Conservation (phyloP, 2,329 filamentous ascomycete species). For the Truncatella angustata region DNA sequence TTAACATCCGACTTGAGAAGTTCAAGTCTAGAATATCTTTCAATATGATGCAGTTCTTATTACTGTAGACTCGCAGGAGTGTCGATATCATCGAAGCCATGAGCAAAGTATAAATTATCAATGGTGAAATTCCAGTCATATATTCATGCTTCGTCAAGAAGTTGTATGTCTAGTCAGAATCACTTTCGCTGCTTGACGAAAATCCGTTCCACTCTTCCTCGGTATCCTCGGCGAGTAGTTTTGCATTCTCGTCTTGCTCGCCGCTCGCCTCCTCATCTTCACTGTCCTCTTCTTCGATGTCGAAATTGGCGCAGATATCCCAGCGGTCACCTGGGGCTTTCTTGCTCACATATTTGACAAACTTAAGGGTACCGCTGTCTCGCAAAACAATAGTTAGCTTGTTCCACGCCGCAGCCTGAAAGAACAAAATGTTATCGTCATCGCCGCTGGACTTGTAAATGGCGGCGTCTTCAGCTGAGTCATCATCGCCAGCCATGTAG, state of each 20-base stretch:
- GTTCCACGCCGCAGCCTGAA: slow-evolving; percentile 75
- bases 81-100: too few species aligned
- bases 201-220: slow-evolving; percentile 61
- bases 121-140: too few species aligned
- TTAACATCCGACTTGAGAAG: too few species aligned
- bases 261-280: slow-evolving; percentile 29
- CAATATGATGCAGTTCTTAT: too few species aligned
- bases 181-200: slow-evolving; percentile 29
- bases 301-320: slow-evolving; percentile 82
- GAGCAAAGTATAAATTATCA: too few species aligned
- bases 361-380: slow-evolving; percentile 82
- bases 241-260: slow-evolving; percentile 23
- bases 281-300: slow-evolving; percentile 59
- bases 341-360: slow-evolving; percentile 92
- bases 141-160: background rate
- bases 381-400: slow-evolving; percentile 86
- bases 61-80: too few species aligned
- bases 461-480: slow-evolving; percentile 72
- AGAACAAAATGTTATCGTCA: slow-evolving; percentile 68
- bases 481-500: slow-evolving; percentile 89
- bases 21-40: too few species aligned
- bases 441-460: slow-evolving; percentile 80
- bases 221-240: slow-evolving; percentile 39
- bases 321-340: slow-evolving; percentile 85
- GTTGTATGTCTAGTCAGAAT: slow-evolving; percentile 5